Percentiles rank a stretch among this genome's conserved stretches.
Evolutionary conservation across 441 rosid genomes (phyloP).

Genomic region (Metrosideros polymorpha): DNA sequence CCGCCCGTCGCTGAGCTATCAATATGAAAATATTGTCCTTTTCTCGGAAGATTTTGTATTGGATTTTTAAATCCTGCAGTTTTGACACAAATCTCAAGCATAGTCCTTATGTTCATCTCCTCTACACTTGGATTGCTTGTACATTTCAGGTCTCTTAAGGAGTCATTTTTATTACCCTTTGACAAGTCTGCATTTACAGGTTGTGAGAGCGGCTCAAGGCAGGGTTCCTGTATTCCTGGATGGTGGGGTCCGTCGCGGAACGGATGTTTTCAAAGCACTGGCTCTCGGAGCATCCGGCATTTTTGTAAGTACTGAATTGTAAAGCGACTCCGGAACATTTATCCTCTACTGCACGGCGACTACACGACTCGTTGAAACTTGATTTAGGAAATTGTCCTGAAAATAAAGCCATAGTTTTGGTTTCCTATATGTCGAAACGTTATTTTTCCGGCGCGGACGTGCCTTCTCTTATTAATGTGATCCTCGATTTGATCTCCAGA

Average conservation of each 20-base stretch:
- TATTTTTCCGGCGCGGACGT: neutral
- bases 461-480: neutral
- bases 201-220: constrained; percentile 82
- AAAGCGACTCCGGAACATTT: neutral
- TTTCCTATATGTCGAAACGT: neutral
- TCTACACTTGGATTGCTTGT: neutral
- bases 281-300: neutral
- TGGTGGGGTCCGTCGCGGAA: constrained; percentile 96
- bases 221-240: constrained; percentile 82
- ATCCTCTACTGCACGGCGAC: neutral
- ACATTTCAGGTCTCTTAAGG: neutral
- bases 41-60: neutral
- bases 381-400: neutral
- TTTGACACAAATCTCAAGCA: neutral
- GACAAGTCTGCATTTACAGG: constrained; percentile 26
- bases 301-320: neutral
- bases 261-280: constrained; percentile 9
- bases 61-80: neutral
- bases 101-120: neutral
- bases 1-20: neutral
- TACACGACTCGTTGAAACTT: neutral
- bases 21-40: neutral
- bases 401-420: neutral
- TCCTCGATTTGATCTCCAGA: neutral
- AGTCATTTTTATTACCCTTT: neutral